Conservation (phyloP, 352 stramenopile genomes). For the Phytophthora uliginosa region DNA sequence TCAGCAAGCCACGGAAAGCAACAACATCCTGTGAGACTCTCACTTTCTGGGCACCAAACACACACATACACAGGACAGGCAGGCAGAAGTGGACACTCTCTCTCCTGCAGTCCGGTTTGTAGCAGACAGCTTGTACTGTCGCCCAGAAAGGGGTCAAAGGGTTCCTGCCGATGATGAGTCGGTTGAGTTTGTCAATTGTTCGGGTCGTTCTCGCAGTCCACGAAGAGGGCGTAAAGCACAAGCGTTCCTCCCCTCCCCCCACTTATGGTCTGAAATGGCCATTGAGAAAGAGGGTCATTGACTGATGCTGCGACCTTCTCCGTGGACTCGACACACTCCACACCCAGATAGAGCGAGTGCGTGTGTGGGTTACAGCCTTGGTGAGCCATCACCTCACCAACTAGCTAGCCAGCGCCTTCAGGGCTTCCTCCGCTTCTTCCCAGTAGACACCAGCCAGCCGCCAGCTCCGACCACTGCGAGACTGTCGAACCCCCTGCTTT, state of each 20-base stretch:
- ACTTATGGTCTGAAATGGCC: neutral
- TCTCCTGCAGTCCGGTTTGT: conserved; percentile 10
- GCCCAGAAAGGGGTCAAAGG: conserved; percentile 19
- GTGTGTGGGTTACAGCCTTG: conserved; percentile 86
- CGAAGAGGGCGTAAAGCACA: neutral
- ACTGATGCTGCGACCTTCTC: neutral
- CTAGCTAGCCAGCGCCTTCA: conserved; percentile 54
- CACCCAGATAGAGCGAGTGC: neutral
- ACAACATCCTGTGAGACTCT: conserved; percentile 7
- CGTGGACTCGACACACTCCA: conserved; percentile 3
- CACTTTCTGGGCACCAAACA: neutral
- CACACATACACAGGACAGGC: neutral
- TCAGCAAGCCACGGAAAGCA: conserved; percentile 6
- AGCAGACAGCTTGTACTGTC: conserved; percentile 32
- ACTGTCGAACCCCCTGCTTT: conserved; percentile 25
- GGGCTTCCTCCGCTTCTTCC: conserved; percentile 11
- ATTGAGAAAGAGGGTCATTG: neutral
- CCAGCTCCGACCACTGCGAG: conserved; percentile 25
- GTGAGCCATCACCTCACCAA: conserved; percentile 59
- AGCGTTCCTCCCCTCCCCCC: neutral
- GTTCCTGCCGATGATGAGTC: conserved; percentile 58
- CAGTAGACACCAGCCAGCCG: conserved; percentile 14
- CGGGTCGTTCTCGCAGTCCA: conserved; percentile 31
- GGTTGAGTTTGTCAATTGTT: conserved; percentile 37
- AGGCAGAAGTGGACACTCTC: neutral